phyloP scores from a whole-genome alignment of 1,139 yeast genomes.

The Candida sp. region DNA sequence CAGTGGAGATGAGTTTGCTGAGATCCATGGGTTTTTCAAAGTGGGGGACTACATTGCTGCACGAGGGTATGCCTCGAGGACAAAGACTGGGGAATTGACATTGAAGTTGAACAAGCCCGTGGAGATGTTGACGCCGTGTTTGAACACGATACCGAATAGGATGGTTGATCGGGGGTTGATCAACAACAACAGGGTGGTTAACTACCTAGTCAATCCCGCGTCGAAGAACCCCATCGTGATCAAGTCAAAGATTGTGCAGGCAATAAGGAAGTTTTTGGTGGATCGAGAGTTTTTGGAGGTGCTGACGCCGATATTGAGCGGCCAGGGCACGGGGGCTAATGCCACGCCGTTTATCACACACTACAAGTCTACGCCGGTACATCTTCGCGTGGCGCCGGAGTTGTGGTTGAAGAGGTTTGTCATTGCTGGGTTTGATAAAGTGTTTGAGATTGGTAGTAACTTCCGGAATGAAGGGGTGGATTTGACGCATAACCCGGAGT shows the following conservation, averaged over 20 bases:
- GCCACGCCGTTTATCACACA: conserved; percentile 82
- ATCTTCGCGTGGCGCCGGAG: conserved; percentile 92
- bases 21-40: conserved; percentile 50
- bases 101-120: conserved; percentile 59
- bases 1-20: conserved; percentile 44
- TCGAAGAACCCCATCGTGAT: conserved; percentile 54
- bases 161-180: conserved; percentile 58
- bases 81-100: conserved; percentile 81
- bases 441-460: conserved; percentile 84
- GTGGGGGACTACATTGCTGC: conserved; percentile 76
- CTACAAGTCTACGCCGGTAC: conserved; percentile 47
- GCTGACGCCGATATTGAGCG: conserved; percentile 82
- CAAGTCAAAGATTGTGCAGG: conserved; percentile 56
- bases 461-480: conserved; percentile 96
- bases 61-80: conserved; percentile 72
- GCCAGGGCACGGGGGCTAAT: conserved; percentile 83
- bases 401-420: conserved; percentile 87
- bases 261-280: conserved; percentile 62
- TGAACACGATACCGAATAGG: conserved; percentile 66
- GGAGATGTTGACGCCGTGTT: conserved; percentile 64
- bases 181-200: conserved; percentile 72
- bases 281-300: conserved; percentile 74
- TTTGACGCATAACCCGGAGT: conserved; percentile 94
- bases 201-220: conserved; percentile 64
- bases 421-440: conserved; percentile 82